These are phyloP conservation scores for Kurtzmaniella fragi DNA, from an alignment of 805 yeast genomes.

Conservation along the genomic window DNA sequence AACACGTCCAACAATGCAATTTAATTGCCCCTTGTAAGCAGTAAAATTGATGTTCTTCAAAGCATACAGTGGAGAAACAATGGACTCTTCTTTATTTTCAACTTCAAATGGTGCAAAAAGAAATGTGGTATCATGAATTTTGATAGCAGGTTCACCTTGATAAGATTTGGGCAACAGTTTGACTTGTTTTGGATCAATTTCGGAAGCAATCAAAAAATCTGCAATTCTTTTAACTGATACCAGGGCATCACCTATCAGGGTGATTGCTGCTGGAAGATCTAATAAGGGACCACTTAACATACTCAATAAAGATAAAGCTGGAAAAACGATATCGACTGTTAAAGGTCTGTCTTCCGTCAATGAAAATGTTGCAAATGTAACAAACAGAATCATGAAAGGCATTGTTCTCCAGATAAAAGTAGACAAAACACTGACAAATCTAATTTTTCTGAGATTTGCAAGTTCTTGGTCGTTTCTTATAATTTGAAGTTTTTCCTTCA, in stretches of 20 bases:
- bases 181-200: constrained; percentile 33
- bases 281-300: constrained; percentile 55
- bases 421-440: constrained; percentile 35
- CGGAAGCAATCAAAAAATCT: constrained; percentile 44
- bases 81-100: constrained; percentile 24
- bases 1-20: constrained; percentile 62
- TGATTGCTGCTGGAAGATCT: constrained; percentile 54
- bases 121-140: constrained; percentile 47
- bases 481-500: constrained; percentile 46
- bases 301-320: constrained; percentile 58
- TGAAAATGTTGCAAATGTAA: constrained; percentile 54
- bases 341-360: constrained; percentile 42
- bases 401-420: constrained; percentile 60
- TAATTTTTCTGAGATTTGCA: constrained; percentile 42
- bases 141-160: constrained; percentile 32
- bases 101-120: constrained; percentile 36
- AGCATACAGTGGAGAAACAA: constrained; percentile 27
- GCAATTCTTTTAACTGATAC: constrained; percentile 54
- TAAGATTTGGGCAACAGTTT: constrained; percentile 12
- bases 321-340: constrained; percentile 66
- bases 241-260: constrained; percentile 51
- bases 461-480: constrained; percentile 59
- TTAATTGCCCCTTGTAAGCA: constrained; percentile 49
- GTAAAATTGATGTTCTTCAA: constrained; percentile 43
- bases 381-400: constrained; percentile 60